A percentile compares a stretch with the other conserved stretches of the same genome.
These are phyloP conservation scores for Russula griseocarnosa DNA, from an alignment of 768 basidiomycete species.

Conservation along the genomic window DNA sequence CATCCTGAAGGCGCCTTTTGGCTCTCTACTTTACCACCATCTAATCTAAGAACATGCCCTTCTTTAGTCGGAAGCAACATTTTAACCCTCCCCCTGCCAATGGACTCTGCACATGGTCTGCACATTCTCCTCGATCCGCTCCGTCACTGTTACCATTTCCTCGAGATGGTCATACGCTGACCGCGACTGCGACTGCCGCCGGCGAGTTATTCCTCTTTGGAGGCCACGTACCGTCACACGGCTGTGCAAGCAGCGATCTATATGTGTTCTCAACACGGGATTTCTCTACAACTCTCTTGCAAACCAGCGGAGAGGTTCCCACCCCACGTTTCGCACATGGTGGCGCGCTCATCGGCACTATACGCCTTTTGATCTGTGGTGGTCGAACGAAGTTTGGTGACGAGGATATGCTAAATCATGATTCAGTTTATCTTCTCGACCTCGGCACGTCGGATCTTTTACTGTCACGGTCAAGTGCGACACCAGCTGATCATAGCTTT, in stretches of 20 bases:
- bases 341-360: slow-evolving; percentile 91
- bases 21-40: too few species aligned
- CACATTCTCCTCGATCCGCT: slow-evolving; percentile 30
- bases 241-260: slow-evolving; percentile 77
- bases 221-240: slow-evolving; percentile 48
- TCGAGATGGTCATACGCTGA: slow-evolving; percentile 90
- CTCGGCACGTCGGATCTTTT: slow-evolving; percentile 56
- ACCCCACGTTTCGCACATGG: slow-evolving; percentile 81
- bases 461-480: slow-evolving; percentile 5
- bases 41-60: too few species aligned
- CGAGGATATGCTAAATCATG: slow-evolving; percentile 60
- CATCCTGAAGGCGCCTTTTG: too few species aligned
- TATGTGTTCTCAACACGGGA: slow-evolving; percentile 77
- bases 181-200: slow-evolving; percentile 51
- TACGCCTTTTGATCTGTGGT: slow-evolving; percentile 88
- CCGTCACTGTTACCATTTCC: slow-evolving; percentile 69
- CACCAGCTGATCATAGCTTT: not conserved
- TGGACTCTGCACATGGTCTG: too few species aligned
- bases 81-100: too few species aligned
- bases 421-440: slow-evolving; percentile 89
- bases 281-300: slow-evolving; percentile 72
- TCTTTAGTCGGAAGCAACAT: too few species aligned
- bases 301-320: slow-evolving; percentile 86
- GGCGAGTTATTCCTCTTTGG: slow-evolving; percentile 97
- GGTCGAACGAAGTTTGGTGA: slow-evolving; percentile 57